These are phyloP conservation scores for Whalleya microplaca DNA, from an alignment of 2,329 filamentous ascomycete genomes.

Conservation along the genomic window DNA sequence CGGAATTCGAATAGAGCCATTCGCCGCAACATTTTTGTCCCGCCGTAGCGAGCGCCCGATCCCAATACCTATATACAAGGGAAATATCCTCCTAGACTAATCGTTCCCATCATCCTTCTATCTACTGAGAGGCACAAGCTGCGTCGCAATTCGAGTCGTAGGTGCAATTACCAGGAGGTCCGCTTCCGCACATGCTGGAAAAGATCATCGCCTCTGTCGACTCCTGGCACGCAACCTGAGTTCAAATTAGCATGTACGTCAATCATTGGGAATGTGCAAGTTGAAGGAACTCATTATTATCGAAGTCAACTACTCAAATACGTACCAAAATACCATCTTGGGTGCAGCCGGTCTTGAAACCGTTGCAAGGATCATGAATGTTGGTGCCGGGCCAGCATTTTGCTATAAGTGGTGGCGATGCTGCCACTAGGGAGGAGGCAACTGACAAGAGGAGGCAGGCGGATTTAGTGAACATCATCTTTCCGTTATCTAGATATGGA, in stretches of 20 bases:
- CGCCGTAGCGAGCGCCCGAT: too few relatives aligned
- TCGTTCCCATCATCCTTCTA: neutral
- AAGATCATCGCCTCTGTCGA: slow-evolving; percentile 15
- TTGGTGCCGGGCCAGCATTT: slow-evolving; percentile 17
- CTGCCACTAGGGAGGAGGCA: slow-evolving; percentile 11
- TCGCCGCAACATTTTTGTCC: too few relatives aligned
- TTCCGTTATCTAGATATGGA: neutral
- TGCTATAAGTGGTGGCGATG: slow-evolving; percentile 4
- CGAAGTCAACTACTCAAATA: neutral
- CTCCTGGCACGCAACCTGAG: slow-evolving; percentile 18
- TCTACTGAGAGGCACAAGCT: slow-evolving; percentile 6
- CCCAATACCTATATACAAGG: too few relatives aligned
- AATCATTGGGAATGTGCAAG: neutral
- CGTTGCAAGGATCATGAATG: slow-evolving; percentile 20
- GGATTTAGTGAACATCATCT: slow-evolving; percentile 17
- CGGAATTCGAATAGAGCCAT: too few relatives aligned
- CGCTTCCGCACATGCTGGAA: slow-evolving; percentile 9
- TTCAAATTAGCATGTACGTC: too few relatives aligned
- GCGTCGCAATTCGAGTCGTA: slow-evolving; percentile 23
- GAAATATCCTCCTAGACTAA: too few relatives aligned
- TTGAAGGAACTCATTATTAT: neutral
- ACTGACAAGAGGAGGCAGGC: slow-evolving; percentile 9
- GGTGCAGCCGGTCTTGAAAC: slow-evolving; percentile 16
- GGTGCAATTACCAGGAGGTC: slow-evolving; percentile 5
- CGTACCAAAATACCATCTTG: slow-evolving; percentile 20